Conservation (phyloP, 495 filamentous ascomycete genomes). For the Penicillium crystallinum region DNA sequence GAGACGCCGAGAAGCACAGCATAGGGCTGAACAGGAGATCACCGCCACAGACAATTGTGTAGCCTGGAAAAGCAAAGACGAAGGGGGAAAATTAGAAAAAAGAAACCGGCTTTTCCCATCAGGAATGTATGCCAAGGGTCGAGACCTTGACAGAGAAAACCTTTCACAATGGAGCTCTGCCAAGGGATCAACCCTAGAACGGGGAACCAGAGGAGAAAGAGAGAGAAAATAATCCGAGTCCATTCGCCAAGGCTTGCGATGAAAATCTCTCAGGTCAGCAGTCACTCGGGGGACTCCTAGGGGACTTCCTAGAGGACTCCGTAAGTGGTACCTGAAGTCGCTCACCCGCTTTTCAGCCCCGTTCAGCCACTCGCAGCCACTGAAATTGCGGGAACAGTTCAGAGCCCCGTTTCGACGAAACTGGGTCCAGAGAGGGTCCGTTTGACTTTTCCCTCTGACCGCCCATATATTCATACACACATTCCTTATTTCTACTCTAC, state of each 20-base stretch:
- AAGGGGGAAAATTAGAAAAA: neutral
- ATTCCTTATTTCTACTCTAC: constrained; percentile 8
- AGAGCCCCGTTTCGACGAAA: neutral
- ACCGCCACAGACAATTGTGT: neutral
- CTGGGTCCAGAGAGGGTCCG: neutral
- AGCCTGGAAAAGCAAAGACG: neutral
- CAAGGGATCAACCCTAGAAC: neutral
- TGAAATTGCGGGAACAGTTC: neutral
- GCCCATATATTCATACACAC: neutral
- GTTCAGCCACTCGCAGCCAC: neutral
- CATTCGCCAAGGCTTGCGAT: too few species aligned
- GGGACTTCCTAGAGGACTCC: too few species aligned
- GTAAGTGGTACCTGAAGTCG: too few species aligned
- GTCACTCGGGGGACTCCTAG: too few species aligned
- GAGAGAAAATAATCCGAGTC: neutral
- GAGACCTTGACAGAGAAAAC: neutral
- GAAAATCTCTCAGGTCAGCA: neutral
- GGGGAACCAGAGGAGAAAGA: neutral
- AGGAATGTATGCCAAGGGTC: constrained; percentile 2
- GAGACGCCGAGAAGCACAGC: neutral
- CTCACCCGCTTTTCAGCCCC: neutral
- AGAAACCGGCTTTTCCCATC: neutral
- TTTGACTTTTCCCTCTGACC: constrained; percentile 2
- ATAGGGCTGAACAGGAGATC: constrained; percentile 3
- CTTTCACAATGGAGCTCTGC: neutral